These are phyloP conservation scores for Alternaria ventricosa DNA, from an alignment of 2,329 filamentous ascomycete species.

Conservation along the genomic window DNA sequence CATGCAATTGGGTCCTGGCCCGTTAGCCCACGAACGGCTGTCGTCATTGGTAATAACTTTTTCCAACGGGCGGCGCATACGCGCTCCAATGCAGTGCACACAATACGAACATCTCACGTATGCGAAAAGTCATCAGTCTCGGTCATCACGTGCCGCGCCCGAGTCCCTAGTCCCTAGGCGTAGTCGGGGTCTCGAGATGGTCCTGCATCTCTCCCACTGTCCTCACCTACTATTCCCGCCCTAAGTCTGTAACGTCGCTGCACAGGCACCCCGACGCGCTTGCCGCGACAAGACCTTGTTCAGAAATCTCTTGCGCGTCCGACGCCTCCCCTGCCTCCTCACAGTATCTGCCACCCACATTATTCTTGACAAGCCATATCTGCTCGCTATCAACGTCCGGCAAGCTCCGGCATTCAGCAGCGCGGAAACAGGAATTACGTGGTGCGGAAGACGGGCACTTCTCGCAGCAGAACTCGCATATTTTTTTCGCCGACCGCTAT, in stretches of 20 bases:
- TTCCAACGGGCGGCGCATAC: conserved; percentile 19
- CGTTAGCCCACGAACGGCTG: conserved; percentile 21
- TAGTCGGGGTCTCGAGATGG: neutral
- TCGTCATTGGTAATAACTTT: conserved; percentile 22
- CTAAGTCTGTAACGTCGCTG: conserved; percentile 20
- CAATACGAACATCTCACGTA: conserved; percentile 10
- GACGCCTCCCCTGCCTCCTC: conserved; percentile 18
- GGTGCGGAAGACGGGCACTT: conserved; percentile 34
- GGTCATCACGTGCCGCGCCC: conserved; percentile 25
- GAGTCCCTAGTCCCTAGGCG: neutral
- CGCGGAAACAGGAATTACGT: conserved; percentile 29
- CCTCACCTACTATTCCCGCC: conserved; percentile 12
- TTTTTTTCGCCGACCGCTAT: conserved; percentile 34
- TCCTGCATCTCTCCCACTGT: conserved; percentile 5
- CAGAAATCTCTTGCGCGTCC: conserved; percentile 22
- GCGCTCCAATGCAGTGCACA: conserved; percentile 18
- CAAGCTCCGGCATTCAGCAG: conserved; percentile 35
- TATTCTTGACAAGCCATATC: conserved; percentile 10
- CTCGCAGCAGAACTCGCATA: conserved; percentile 26
- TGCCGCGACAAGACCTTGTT: conserved; percentile 28
- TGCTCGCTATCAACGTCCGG: conserved; percentile 20
- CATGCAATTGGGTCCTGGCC: conserved; percentile 25
- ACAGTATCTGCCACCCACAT: conserved; percentile 3
- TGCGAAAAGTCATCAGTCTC: conserved; percentile 18
- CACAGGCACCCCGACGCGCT: conserved; percentile 25